Base-by-base conservation (phyloP, 129 eudicot species). In the Centaurea solstitialis region DNA sequence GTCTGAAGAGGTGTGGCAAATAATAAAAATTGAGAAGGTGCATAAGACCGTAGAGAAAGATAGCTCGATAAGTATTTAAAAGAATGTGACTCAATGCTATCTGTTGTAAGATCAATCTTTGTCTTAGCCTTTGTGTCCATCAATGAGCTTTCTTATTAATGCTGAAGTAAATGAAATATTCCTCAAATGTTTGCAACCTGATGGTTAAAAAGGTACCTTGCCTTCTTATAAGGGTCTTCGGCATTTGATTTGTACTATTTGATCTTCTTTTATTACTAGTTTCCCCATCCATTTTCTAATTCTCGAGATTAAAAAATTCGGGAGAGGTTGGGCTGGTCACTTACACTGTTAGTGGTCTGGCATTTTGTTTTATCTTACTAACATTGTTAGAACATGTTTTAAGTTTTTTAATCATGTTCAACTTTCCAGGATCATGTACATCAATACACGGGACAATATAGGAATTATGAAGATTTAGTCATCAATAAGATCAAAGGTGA, bases 401-500 rank as follows among this genome's bases (percentile, higher is more conserved):
- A 9, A 53, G 62, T 24, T 39, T 37, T 41, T 35, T 70, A 75
- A 20, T 68, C 70, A 62, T 83, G 82, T 30, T 71, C 4, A 69
- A 33, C 65, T 33, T 83, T 88, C 75, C 92, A 94, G 98, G 98
- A 90, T 62, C 89, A 90, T 21, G 76, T 89, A 79, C 91, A 86
- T 43, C 86, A 90, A 72, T 74, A 86, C 50, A 84, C 83, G 78
- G 6, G 82, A 69, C 89, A 79, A 17, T 94, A 86, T 79, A 79
- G 71, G 79, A 81, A 76, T 66, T 90, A 92, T 24, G 98, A 94
- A 86, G 94, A 90, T 73, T 89, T 91, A 40, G 92, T 86, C 77
- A 77, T 94, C 82, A 80, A 43, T 53, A 88, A 83, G 73, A 82
- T 89, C 70, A 94, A 90, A 89, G 97, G 98, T 94, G 78, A 73